Base-by-base conservation (phyloP, 1,139 yeast genomes). In the Yarrowia galli region DNA sequence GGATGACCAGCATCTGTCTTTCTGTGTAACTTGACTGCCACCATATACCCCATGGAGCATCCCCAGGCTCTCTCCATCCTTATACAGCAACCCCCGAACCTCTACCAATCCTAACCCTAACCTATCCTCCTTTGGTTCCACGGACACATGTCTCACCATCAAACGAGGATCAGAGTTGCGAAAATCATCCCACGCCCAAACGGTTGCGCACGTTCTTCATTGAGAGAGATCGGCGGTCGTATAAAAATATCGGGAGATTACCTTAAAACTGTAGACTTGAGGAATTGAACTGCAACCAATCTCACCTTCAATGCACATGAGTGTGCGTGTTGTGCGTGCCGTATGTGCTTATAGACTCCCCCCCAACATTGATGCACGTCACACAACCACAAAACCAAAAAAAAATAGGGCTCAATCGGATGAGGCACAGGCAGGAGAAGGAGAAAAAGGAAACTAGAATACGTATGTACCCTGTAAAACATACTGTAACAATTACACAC, bases 351-450 rank as follows among this genome's bases (percentile, higher is more conserved):
- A 25, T 46, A 54, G 25, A 54, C 61, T n/a, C n/a, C n/a, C n/a
- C n/a, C 46, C 46, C 46, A 40, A 25, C 36, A 28, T 54, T 40
- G 32, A 54, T 54, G 61, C 61, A 54, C n/a, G 61, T 54, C 23
- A 38, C 23, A 49, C 10, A 22, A 9, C 35, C 28, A 36, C 46
- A 40, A 54, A 54, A 16, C 15, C 46, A 40, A 54, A 54, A 54
- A 40, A 54, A 54, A 54, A 54, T 54, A 54, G 61, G 61, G 61
- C 61, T 54, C 15, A 8, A 13, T 51, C 60, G 45, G 36, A 53
- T 38, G 60, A 38, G 60, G 32, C 32, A 22, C 60, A 36, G 43
- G 32, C n/a, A 10, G 32, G 9, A 6, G 32, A 28, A 28, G 32
- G 32, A 28, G 32, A 28, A 28, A 28, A 28, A 28, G 32, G 32